Conservation (phyloP, 2,329 filamentous ascomycete genomes). For the Diplodia intermedia region DNA sequence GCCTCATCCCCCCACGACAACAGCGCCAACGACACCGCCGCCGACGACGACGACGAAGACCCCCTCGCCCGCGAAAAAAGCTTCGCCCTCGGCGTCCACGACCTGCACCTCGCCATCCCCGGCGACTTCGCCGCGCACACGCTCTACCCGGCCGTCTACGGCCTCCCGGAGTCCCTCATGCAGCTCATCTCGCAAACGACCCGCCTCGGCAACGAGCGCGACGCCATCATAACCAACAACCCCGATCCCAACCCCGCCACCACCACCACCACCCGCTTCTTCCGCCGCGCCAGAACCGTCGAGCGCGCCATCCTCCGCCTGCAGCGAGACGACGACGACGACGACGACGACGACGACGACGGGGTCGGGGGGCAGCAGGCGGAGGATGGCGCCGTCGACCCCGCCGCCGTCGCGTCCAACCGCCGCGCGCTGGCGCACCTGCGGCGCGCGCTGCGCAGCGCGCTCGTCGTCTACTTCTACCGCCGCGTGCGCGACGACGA, state of each 20-base stretch:
- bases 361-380: no score
- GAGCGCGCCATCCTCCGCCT: background rate
- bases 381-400: no score
- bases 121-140: background rate
- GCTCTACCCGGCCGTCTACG: slow-evolving; percentile 51
- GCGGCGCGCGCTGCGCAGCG: background rate
- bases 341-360: background rate
- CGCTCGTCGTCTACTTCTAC: background rate
- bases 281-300: background rate
- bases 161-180: slow-evolving; percentile 54
- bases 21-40: background rate
- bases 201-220: slow-evolving; percentile 47
- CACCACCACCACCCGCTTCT: background rate
- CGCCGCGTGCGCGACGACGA: background rate
- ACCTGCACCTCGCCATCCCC: background rate
- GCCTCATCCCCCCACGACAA: no score
- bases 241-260: background rate
- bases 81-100: background rate
- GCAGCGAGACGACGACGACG: background rate
- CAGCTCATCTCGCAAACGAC: slow-evolving; percentile 55
- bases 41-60: background rate
- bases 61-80: background rate
- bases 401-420: background rate
- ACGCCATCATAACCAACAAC: background rate
- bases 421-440: background rate